These are phyloP conservation scores for Emergomyces africanus DNA, from an alignment of 2,329 filamentous ascomycete species.

Conservation along the genomic window DNA sequence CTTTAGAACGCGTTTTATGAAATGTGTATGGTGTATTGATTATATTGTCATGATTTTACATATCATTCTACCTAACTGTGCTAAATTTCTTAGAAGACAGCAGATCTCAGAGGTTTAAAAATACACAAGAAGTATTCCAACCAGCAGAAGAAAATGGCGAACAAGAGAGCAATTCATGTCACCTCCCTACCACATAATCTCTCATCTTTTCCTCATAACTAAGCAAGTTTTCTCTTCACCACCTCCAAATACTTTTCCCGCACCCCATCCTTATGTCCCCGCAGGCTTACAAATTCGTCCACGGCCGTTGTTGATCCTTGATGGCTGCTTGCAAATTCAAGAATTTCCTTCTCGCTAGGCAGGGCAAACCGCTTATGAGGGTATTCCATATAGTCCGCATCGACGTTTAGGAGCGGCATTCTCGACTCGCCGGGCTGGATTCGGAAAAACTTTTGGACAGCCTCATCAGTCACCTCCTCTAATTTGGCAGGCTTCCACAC, in stretches of 20 bases:
- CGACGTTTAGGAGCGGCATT: constrained; percentile 49
- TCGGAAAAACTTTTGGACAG: constrained; percentile 59
- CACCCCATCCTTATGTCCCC: constrained; percentile 55
- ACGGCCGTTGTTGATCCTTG: constrained; percentile 47
- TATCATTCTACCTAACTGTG: neutral
- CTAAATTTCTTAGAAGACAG: neutral
- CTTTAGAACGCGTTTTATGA: neutral
- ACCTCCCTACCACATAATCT: constrained; percentile 13
- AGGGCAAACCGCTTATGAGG: constrained; percentile 57
- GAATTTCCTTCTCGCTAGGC: constrained; percentile 52
- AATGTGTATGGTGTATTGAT: neutral
- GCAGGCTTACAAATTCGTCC: constrained; percentile 47
- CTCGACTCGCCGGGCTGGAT: constrained; percentile 31
- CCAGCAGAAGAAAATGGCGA: neutral
- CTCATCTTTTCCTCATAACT: constrained; percentile 18
- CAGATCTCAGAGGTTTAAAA: neutral
- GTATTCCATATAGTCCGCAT: constrained; percentile 55
- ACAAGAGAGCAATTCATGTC: constrained; percentile 12
- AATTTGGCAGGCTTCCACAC: constrained; percentile 66
- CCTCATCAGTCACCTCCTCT: constrained; percentile 46
- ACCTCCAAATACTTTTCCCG: constrained; percentile 57
- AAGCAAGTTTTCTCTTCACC: constrained; percentile 41
- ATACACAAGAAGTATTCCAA: neutral
- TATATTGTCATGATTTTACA: neutral
- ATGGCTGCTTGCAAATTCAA: constrained; percentile 25